Evolutionary conservation across 345 rosid genomes (phyloP).

Genomic region (Arabis hirsuta): DNA sequence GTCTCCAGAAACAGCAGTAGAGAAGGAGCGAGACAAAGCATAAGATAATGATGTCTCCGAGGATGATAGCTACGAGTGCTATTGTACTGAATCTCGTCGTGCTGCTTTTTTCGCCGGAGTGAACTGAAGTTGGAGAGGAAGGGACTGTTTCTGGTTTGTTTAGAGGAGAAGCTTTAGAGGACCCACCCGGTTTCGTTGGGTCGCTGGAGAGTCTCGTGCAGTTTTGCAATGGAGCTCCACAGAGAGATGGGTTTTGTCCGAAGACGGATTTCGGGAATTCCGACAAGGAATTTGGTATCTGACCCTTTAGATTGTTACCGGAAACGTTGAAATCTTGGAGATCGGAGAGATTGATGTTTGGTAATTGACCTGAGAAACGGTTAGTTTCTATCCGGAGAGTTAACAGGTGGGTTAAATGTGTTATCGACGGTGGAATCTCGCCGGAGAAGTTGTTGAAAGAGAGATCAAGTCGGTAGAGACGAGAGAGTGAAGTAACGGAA

Average conservation of each 20-base stretch:
- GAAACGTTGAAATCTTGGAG: constrained; percentile 85
- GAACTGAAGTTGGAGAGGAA: constrained; percentile 72
- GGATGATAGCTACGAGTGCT: constrained; percentile 65
- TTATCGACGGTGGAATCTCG: constrained; percentile 53
- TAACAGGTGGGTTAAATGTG: constrained; percentile 68
- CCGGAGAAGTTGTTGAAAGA: constrained; percentile 81
- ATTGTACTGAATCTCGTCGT: constrained; percentile 56
- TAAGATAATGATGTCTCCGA: constrained; percentile 70
- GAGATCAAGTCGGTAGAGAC: constrained; percentile 85
- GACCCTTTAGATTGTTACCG: constrained; percentile 62
- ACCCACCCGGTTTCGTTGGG: constrained; percentile 64
- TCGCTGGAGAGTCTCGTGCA: constrained; percentile 48
- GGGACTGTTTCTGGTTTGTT: constrained; percentile 53
- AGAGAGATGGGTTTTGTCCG: constrained; percentile 59
- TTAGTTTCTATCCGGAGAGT: constrained; percentile 77
- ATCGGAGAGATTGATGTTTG: constrained; percentile 51
- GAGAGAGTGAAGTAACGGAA: constrained; percentile 51
- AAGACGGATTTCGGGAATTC: constrained; percentile 66
- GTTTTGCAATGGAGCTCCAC: constrained; percentile 63
- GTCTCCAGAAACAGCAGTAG: constrained; percentile 90
- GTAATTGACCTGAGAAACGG: constrained; percentile 60
- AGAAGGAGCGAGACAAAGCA: constrained; percentile 71
- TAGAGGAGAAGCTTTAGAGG: constrained; percentile 68
- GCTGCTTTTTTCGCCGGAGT: constrained; percentile 29
- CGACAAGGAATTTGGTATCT: constrained; percentile 69